A percentile compares a stretch with the other conserved stretches of the same genome.
phyloP scores from a whole-genome alignment of 345 rosid genomes.

The Nephelium lappaceum region DNA sequence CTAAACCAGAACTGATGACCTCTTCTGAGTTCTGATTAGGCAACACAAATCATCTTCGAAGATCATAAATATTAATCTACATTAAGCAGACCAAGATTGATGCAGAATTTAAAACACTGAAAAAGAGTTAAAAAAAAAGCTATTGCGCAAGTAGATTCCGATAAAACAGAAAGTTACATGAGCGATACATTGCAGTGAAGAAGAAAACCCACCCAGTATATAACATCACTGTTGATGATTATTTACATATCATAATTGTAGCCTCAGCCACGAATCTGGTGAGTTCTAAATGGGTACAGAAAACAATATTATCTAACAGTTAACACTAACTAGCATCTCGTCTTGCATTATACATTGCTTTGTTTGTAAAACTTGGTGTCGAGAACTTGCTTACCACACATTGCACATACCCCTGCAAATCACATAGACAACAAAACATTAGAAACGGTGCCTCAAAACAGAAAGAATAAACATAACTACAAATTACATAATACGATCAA shows the following conservation, averaged over 20 bases:
- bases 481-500: not conserved
- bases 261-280: not conserved
- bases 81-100: not conserved
- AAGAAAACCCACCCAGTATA: not conserved
- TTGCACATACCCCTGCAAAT: slow-evolving; percentile 85
- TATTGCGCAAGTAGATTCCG: not conserved
- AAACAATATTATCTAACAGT: slow-evolving; percentile 5
- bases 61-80: not conserved
- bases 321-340: not conserved
- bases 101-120: not conserved
- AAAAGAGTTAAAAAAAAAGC: not conserved
- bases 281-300: not conserved
- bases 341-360: slow-evolving; percentile 66
- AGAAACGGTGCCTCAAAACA: not conserved
- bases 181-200: not conserved
- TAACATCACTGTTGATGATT: not conserved
- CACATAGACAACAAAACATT: slow-evolving; percentile 10
- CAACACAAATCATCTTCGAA: not conserved
- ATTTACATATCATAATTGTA: slow-evolving; percentile 10
- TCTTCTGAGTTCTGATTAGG: not conserved
- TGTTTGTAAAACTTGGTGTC: slow-evolving; percentile 98
- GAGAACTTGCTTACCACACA: slow-evolving; percentile 99
- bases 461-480: not conserved
- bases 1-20: not conserved
- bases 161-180: slow-evolving; percentile 3